Percentiles rank a stretch among this genome's conserved stretches.
These are phyloP conservation scores for Globisporangium cederbergense DNA, from an alignment of 352 stramenopile genomes.

Conservation along the genomic window DNA sequence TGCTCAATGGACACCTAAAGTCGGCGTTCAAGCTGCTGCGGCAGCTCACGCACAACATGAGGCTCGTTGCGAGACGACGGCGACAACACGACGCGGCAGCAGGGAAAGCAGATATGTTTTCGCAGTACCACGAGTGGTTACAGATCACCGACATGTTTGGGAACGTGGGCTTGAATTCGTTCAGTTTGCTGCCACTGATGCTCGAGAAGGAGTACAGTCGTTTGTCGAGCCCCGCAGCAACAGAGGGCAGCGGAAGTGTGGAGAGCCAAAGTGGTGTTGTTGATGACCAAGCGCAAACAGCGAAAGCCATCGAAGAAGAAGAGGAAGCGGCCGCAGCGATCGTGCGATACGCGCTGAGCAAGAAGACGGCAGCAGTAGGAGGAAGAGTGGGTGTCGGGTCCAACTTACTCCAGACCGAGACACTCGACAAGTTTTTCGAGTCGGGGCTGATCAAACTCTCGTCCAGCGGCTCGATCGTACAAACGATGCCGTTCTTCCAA, in stretches of 20 bases:
- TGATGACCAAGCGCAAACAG: slow-evolving; percentile 20
- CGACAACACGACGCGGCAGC: not conserved
- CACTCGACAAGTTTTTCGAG: slow-evolving; percentile 60
- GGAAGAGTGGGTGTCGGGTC: not conserved
- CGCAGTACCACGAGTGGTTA: slow-evolving; percentile 9
- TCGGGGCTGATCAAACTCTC: slow-evolving; percentile 42
- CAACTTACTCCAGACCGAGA: slow-evolving; percentile 28
- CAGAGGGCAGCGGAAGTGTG: not conserved
- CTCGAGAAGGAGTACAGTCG: slow-evolving; percentile 25
- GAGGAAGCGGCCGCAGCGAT: slow-evolving; percentile 35
- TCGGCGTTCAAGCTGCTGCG: slow-evolving; percentile 45
- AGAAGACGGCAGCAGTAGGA: slow-evolving; percentile 21
- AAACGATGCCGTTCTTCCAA: slow-evolving; percentile 44
- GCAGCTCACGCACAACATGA: slow-evolving; percentile 24
- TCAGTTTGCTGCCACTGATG: slow-evolving; percentile 30
- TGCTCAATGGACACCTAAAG: slow-evolving; percentile 53
- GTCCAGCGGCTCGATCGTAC: slow-evolving; percentile 23
- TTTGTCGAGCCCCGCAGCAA: slow-evolving; percentile 9
- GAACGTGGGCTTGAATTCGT: slow-evolving; percentile 41
- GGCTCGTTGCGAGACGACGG: slow-evolving; percentile 3
- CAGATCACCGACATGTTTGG: slow-evolving; percentile 48
- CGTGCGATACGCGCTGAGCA: slow-evolving; percentile 39
- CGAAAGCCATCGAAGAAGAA: slow-evolving; percentile 21
- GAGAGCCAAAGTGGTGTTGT: not conserved
- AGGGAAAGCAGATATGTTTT: not conserved